A percentile compares a stretch with the other conserved stretches of the same genome.
Evolutionary conservation across 768 basidiomycete species (phyloP).

Genomic region (Stropharia rugosoannulata): DNA sequence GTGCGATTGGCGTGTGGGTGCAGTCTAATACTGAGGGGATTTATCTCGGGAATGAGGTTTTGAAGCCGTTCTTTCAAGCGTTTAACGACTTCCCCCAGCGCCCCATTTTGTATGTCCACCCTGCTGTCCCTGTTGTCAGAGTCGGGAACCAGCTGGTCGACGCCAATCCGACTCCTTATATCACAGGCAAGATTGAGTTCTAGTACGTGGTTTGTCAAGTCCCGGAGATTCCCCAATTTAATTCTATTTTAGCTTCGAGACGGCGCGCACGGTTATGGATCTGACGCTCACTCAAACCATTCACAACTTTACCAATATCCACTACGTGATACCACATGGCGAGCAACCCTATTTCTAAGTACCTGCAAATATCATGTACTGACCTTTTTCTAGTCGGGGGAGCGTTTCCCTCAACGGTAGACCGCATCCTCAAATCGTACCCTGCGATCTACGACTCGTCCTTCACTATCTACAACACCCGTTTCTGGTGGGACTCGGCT

Average conservation of each 20-base stretch:
- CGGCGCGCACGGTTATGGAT: slow-evolving; percentile 28
- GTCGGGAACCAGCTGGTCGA: slow-evolving; percentile 25
- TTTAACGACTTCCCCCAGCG: slow-evolving; percentile 25
- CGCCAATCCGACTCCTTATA: slow-evolving; percentile 32
- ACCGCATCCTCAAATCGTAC: slow-evolving; percentile 31
- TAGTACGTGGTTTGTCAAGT: slow-evolving; percentile 20
- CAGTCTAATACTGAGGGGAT: slow-evolving; percentile 31
- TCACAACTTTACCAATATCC: slow-evolving; percentile 30
- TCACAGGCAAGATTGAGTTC: slow-evolving; percentile 33
- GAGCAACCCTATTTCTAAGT: background rate
- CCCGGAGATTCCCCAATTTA: background rate
- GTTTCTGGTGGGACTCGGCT: slow-evolving; percentile 39
- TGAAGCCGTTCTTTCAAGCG: slow-evolving; percentile 31
- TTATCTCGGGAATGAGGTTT: slow-evolving; percentile 29
- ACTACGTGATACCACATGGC: slow-evolving; percentile 36
- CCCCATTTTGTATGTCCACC: slow-evolving; percentile 32
- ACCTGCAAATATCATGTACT: background rate
- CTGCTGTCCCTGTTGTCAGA: slow-evolving; percentile 27
- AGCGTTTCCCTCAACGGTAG: slow-evolving; percentile 32
- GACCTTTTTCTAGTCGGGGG: slow-evolving; percentile 24
- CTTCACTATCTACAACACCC: slow-evolving; percentile 29
- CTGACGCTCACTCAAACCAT: slow-evolving; percentile 18
- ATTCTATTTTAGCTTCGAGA: slow-evolving; percentile 16
- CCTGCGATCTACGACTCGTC: slow-evolving; percentile 31
- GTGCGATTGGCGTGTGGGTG: slow-evolving; percentile 32